phyloP scores from a whole-genome alignment of 106 monocot genomes.

The Dioscorea alata region DNA sequence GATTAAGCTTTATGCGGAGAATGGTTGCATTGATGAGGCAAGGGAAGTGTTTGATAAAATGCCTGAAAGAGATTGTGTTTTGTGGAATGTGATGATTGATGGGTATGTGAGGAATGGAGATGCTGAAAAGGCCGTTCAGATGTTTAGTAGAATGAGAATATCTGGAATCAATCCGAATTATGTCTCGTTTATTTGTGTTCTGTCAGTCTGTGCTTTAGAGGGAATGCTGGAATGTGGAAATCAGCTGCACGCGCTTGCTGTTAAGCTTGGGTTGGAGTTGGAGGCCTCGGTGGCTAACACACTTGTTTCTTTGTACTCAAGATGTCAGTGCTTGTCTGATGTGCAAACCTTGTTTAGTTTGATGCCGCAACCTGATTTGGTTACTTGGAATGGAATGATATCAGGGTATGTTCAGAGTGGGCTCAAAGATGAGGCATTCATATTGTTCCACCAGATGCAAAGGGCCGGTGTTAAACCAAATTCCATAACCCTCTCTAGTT shows the following conservation, averaged over 20 bases:
- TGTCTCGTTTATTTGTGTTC: conserved; percentile 48
- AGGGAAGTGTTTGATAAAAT: conserved; percentile 74
- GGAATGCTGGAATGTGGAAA: conserved; percentile 46
- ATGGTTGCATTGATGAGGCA: conserved; percentile 31
- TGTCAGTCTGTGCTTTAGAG: conserved; percentile 60
- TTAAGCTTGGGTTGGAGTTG: conserved; percentile 51
- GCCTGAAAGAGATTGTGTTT: conserved; percentile 57
- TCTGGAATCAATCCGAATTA: conserved; percentile 32
- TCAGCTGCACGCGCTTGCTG: conserved; percentile 59
- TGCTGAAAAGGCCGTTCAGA: conserved; percentile 24
- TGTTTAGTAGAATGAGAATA: conserved; percentile 62
- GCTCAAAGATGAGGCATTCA: conserved; percentile 46
- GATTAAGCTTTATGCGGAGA: conserved; percentile 68
- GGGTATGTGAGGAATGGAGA: conserved; percentile 50
- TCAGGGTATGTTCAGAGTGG: conserved; percentile 89
- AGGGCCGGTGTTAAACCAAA: conserved; percentile 56
- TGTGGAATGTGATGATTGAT: conserved; percentile 95
- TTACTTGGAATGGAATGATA: conserved; percentile 87
- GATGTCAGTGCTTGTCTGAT: conserved; percentile 53
- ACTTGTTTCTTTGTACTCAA: conserved; percentile 79
- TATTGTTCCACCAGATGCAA: conserved; percentile 65
- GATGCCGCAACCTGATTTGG: conserved; percentile 47
- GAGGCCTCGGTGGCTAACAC: conserved; percentile 74
- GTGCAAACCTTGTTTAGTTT: conserved; percentile 40
- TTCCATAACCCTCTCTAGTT: conserved; percentile 62